Percentiles rank a stretch among this genome's conserved stretches.
Evolutionary conservation across 257 asterid species (phyloP).

Genomic region (Jaltomata sinuosa): DNA sequence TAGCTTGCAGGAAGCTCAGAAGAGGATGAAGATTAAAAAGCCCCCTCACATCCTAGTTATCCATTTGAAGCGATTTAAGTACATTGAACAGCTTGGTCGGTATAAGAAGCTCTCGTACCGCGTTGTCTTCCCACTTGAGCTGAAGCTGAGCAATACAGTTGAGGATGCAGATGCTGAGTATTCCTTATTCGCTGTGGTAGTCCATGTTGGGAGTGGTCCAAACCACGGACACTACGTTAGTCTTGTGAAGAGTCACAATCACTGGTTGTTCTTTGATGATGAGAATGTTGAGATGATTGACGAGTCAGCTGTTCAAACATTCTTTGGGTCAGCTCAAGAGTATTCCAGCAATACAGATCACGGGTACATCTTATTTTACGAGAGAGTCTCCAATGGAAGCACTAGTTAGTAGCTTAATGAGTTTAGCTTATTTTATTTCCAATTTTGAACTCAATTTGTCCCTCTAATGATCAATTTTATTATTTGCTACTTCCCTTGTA

Average conservation of each 20-base stretch:
- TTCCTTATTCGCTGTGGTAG: conserved; percentile 71
- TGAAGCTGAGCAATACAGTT: conserved; percentile 70
- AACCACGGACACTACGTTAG: conserved; percentile 92
- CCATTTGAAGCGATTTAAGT: conserved; percentile 75
- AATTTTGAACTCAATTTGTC: conserved; percentile 18
- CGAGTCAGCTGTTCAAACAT: conserved; percentile 79
- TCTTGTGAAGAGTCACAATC: conserved; percentile 86
- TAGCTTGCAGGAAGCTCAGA: conserved; percentile 93
- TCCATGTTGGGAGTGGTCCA: conserved; percentile 85
- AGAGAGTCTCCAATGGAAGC: conserved; percentile 33
- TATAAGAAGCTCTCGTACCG: conserved; percentile 77
- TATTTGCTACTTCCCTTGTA: conserved; percentile 3
- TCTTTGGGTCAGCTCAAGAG: conserved; percentile 84
- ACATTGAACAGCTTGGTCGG: conserved; percentile 72
- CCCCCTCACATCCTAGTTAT: conserved; percentile 78
- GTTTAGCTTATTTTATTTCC: background rate
- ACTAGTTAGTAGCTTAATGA: conserved; percentile 22
- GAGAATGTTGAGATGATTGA: conserved; percentile 87
- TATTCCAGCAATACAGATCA: conserved; percentile 77
- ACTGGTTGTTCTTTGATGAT: conserved; percentile 79
- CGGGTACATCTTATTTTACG: conserved; percentile 76
- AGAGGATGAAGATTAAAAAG: conserved; percentile 83
- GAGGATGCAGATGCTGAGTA: conserved; percentile 81
- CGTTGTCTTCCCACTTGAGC: conserved; percentile 81
- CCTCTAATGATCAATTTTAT: conserved; percentile 1